These are phyloP conservation scores for Linderina pennispora DNA, from an alignment of 192 early-diverging fungal genomes.

Conservation along the genomic window DNA sequence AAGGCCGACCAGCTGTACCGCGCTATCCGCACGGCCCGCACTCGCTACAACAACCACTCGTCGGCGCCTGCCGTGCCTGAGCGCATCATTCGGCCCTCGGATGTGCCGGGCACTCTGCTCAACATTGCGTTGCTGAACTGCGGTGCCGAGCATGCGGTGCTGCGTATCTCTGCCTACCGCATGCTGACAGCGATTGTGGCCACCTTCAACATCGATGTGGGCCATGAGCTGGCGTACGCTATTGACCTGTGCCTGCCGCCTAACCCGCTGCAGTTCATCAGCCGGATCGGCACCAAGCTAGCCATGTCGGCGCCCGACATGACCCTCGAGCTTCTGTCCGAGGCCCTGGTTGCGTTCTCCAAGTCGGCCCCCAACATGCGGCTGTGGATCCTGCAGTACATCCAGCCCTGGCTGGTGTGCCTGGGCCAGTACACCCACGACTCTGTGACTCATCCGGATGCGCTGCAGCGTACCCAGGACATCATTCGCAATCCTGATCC, in stretches of 20 bases:
- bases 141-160: conserved; percentile 70
- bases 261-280: conserved; percentile 82
- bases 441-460: conserved; percentile 29
- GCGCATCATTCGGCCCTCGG: conserved; percentile 72
- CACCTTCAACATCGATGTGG: conserved; percentile 81
- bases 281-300: conserved; percentile 73
- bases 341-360: conserved; percentile 77
- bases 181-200: conserved; percentile 77
- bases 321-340: conserved; percentile 84
- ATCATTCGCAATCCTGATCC: conserved; percentile 73
- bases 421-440: conserved; percentile 57
- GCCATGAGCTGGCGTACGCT: conserved; percentile 69
- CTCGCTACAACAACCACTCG: conserved; percentile 55
- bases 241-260: conserved; percentile 83
- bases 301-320: conserved; percentile 69
- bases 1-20: conserved; percentile 64
- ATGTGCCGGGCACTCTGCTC: conserved; percentile 87
- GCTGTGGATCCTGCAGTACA: conserved; percentile 79
- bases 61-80: conserved; percentile 54
- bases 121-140: conserved; percentile 91
- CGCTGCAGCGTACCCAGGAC: conserved; percentile 55
- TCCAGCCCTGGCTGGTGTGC: conserved; percentile 85
- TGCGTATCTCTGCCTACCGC: conserved; percentile 85
- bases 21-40: conserved; percentile 65
- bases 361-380: conserved; percentile 67